Percentiles rank a stretch among this genome's conserved stretches.
Evolutionary conservation across 1,284 basidiomycete genomes (phyloP).

Genomic region (Phylloboletellus chloephorus): DNA sequence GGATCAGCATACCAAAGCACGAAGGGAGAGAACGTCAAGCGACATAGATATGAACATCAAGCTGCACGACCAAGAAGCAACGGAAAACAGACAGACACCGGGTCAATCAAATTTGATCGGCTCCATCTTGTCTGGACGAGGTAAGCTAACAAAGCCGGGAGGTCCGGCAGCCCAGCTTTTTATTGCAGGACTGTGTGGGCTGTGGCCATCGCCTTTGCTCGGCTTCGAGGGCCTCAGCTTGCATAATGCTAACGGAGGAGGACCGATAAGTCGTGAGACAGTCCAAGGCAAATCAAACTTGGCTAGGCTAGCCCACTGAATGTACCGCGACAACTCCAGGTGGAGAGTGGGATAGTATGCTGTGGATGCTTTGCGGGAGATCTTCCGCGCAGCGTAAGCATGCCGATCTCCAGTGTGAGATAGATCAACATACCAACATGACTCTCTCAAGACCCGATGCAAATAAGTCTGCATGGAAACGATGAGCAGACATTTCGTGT

Average conservation of each 20-base stretch:
- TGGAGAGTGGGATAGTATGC: conserved; percentile 91
- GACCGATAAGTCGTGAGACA: conserved; percentile 62
- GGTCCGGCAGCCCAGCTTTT: conserved; percentile 21
- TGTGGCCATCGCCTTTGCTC: conserved; percentile 14
- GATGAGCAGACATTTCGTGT: conserved; percentile 68
- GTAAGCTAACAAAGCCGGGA: conserved; percentile 18
- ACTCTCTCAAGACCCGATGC: conserved; percentile 83
- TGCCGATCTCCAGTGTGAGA: conserved; percentile 14
- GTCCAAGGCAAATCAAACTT: conserved; percentile 73
- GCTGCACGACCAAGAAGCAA: conserved; percentile 7
- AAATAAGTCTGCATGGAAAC: conserved; percentile 82
- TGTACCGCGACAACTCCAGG: conserved; percentile 84
- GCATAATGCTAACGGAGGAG: conserved; percentile 55
- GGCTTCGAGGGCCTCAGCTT: conserved; percentile 31
- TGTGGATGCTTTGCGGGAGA: conserved; percentile 86
- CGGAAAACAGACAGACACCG: neutral
- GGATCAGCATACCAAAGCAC: conserved; percentile 13
- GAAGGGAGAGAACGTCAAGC: conserved; percentile 6
- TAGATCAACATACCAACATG: conserved; percentile 47
- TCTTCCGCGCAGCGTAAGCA: conserved; percentile 43
- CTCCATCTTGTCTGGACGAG: conserved; percentile 24
- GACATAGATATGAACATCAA: conserved; percentile 7
- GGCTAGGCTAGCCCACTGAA: conserved; percentile 57
- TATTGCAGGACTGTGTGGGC: conserved; percentile 17
- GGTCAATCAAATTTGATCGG: conserved; percentile 28